Base-by-base conservation (phyloP, 371 early-diverging fungal genomes). In the Apophysomyces sp. region DNA sequence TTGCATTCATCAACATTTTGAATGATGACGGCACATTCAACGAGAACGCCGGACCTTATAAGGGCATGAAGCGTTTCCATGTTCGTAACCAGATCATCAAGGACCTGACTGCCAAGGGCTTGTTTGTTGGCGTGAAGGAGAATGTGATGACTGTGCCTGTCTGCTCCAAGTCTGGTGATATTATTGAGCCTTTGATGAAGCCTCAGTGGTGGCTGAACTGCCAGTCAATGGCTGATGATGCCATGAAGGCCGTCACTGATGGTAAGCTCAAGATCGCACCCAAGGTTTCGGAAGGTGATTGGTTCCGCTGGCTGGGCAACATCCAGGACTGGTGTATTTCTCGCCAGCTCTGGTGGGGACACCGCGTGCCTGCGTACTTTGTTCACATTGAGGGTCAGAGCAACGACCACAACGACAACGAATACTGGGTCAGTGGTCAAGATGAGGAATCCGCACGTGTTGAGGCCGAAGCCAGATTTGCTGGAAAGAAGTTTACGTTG, bases 281-380 rank as follows among this genome's bases (percentile, higher is more conserved):
- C 52, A 86, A 88, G 75, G 83, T 90, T 9, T 93, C 95, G 6
- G 94, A 96, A 71, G 91, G 85, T 61, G 96, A 95, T 41, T 99
- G 96, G 96, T 94, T 94, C 89, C 83, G 89, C 60, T 99, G 99
- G 99, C 85, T 99, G 65, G 92, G 87, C 49, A 94, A 95, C 80
- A 95, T 96, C 65, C 93, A 95, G 68, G 80, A 80, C 34, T 80
- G 99, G 99, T 99, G 98, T 76, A 91, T 98, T 56, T 97, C 97
- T 7, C 93, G 99, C 68, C 99, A 99, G 84, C 84, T 99, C 54
- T 99, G 99, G 99, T 99, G 99, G 99, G 99, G 99, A 39, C 99
- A 99, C 75, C 91, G 96, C 73, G 86, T 99, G 16, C 99, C 99
- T 41, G 99, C 99, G 3, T 99, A 99, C 85, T 92, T 92, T 67